Percentiles rank a stretch among this genome's conserved stretches.
These are phyloP conservation scores for Entomortierella parvispora DNA, from an alignment of 192 early-diverging fungal genomes.

Conservation along the genomic window DNA sequence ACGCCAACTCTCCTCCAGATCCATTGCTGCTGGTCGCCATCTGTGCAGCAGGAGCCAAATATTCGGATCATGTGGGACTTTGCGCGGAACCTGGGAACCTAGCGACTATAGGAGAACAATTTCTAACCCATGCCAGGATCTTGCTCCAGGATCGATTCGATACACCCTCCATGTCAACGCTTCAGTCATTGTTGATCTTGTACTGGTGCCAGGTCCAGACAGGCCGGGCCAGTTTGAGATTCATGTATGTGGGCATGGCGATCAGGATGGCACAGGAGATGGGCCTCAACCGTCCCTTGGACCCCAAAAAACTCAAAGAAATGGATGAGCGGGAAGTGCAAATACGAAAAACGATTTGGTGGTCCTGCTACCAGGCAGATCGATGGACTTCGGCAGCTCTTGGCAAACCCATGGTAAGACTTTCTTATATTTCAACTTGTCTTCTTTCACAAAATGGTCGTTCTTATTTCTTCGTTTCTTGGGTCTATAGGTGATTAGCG, in stretches of 20 bases:
- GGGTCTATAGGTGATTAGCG: slow-evolving; percentile 36
- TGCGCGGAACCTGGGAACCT: slow-evolving; percentile 42
- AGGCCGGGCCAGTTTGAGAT: slow-evolving; percentile 43
- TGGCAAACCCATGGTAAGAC: slow-evolving; percentile 47
- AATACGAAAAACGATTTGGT: slow-evolving; percentile 49
- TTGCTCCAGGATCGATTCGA: slow-evolving; percentile 54
- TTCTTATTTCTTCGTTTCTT: neutral
- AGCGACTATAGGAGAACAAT: slow-evolving; percentile 46
- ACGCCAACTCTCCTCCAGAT: slow-evolving; percentile 28
- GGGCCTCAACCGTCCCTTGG: slow-evolving; percentile 44
- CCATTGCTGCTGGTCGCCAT: slow-evolving; percentile 42
- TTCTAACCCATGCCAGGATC: slow-evolving; percentile 43
- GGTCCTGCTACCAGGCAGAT: slow-evolving; percentile 50
- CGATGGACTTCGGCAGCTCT: slow-evolving; percentile 51
- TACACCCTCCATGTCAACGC: slow-evolving; percentile 51
- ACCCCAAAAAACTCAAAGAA: slow-evolving; percentile 22
- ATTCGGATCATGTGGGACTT: slow-evolving; percentile 40
- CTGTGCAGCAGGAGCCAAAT: slow-evolving; percentile 49
- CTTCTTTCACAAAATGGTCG: neutral
- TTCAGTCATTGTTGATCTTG: slow-evolving; percentile 54
- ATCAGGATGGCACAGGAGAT: slow-evolving; percentile 59
- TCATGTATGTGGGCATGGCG: slow-evolving; percentile 55
- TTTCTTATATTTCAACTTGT: neutral
- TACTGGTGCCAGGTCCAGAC: slow-evolving; percentile 55
- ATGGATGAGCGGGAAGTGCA: slow-evolving; percentile 41